A percentile compares a stretch with the other conserved stretches of the same genome.
Evolutionary conservation across 371 early-diverging fungal genomes (phyloP).

Genomic region (Astathelohania contejeani): DNA sequence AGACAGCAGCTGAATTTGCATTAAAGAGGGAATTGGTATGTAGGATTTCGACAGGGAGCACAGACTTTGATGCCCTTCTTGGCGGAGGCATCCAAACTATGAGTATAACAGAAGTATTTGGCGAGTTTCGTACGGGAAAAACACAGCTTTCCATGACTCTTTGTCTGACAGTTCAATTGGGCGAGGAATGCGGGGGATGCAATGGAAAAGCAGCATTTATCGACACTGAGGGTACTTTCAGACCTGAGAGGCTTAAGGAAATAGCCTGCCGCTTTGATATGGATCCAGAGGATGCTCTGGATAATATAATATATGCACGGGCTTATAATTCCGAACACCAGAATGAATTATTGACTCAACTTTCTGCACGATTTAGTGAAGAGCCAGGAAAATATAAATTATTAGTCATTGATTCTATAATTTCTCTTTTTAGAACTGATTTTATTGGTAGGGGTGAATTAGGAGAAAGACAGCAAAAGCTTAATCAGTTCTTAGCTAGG

Average conservation of each 20-base stretch:
- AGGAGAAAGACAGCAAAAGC: constrained; percentile 69
- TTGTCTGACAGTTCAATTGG: constrained; percentile 61
- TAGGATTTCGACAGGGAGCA: constrained; percentile 31
- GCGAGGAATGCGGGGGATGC: constrained; percentile 56
- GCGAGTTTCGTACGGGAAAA: constrained; percentile 60
- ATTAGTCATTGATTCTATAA: constrained; percentile 63
- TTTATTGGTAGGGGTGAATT: constrained; percentile 67
- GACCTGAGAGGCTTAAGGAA: constrained; percentile 60
- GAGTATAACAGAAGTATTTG: constrained; percentile 68
- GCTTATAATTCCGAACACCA: constrained; percentile 68
- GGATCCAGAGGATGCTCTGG: constrained; percentile 53
- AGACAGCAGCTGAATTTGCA: constrained; percentile 26
- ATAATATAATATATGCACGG: constrained; percentile 54
- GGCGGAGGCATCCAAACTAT: constrained; percentile 68
- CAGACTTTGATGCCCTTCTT: constrained; percentile 38
- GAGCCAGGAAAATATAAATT: constrained; percentile 57
- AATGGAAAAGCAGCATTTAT: constrained; percentile 56
- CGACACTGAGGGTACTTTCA: constrained; percentile 63
- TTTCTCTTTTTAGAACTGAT: constrained; percentile 61
- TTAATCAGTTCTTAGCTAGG: constrained; percentile 62
- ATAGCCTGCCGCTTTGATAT: constrained; percentile 63
- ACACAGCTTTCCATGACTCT: constrained; percentile 63
- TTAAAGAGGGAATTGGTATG: constrained; percentile 16
- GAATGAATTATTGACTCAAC: constrained; percentile 58
- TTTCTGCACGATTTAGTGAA: constrained; percentile 61